Evolutionary conservation across 352 stramenopile genomes (phyloP).

Genomic region (Pythium aquatile): DNA sequence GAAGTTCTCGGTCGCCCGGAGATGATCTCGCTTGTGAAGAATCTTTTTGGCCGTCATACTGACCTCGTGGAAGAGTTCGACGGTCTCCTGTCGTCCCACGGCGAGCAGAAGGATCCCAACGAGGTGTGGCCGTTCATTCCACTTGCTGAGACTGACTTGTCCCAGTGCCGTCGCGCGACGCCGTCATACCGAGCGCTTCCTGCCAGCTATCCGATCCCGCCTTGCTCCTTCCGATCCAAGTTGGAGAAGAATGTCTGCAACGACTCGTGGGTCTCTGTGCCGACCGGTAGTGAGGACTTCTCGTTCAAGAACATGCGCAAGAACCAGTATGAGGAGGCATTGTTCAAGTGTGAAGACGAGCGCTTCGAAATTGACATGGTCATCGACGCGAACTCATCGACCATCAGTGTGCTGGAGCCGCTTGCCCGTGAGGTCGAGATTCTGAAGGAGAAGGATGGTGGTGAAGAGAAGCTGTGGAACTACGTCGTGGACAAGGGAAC

Average conservation of each 20-base stretch:
- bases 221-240: constrained; percentile 93
- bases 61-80: constrained; percentile 85
- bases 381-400: constrained; percentile 96
- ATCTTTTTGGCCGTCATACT: constrained; percentile 86
- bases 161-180: constrained; percentile 89
- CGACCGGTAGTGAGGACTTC: constrained; percentile 98
- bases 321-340: constrained; percentile 98
- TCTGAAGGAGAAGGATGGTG: constrained; percentile 64
- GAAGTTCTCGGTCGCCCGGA: constrained; percentile 93
- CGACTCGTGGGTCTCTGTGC: constrained; percentile 97
- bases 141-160: constrained; percentile 89
- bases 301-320: constrained; percentile 99
- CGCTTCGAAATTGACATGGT: constrained; percentile 92
- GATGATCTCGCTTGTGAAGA: constrained; percentile 86
- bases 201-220: constrained; percentile 96
- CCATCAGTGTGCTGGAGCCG: constrained; percentile 94
- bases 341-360: constrained; percentile 99
- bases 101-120: constrained; percentile 76
- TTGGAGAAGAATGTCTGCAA: constrained; percentile 93
- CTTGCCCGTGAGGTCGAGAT: constrained; percentile 94
- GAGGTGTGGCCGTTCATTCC: constrained; percentile 92
- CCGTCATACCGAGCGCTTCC: constrained; percentile 97
- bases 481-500: constrained; percentile 94
- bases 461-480: constrained; percentile 77
- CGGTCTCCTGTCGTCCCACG: constrained; percentile 66